Evolutionary conservation across 352 stramenopile species (phyloP), one percentile per base, ranked within the genome.

Genomic region (Phytopythium helicoides): DNA sequence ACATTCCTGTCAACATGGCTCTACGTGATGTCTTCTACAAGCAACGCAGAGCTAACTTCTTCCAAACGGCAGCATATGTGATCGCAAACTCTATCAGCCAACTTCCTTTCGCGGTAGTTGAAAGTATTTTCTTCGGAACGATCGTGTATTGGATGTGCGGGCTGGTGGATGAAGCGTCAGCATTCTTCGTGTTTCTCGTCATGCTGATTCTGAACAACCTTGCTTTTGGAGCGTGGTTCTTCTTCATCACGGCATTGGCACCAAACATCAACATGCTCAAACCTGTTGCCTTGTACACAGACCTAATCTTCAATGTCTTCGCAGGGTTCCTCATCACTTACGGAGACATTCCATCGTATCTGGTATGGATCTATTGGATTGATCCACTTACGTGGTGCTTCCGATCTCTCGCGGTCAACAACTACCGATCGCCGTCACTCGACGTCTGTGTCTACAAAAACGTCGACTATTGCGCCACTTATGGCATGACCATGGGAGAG

Each of bases 21-120:
- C 58, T 54, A n/a, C 66, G 63, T 1, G 54, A 53, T 2, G 42
- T 80, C 8, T 94, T 86, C 63, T 90, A 92, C 66, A 91, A 89
- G 47, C 83, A 94, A 44, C 60, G 66, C 0, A 67, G 76, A 39
- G 65, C 69, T 10, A 89, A 92, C 19, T 92, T 92, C 52, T 92
- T 78, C 52, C 71, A 70, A 26, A 66, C 81, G 8, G 64, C 68
- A 10, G 66, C 71, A 8, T 94, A 89, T 52, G 67, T 89, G 16
- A 39, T 90, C 35, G 71, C 62, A 1, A 62, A 34, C 18, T 52
- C 47, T 8, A 22, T 66, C 11, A 60, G 63, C 39, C 54, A 67
- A 41, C 37, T 72, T 35, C 56, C 73, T 52, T 58, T 77, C 34
- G 51, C 56, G 55, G 12, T 72, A 3, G 52, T 73, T 10, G 83